Conservation (phyloP, 164 flowering plant species). For the Tinospora cordifolia region DNA sequence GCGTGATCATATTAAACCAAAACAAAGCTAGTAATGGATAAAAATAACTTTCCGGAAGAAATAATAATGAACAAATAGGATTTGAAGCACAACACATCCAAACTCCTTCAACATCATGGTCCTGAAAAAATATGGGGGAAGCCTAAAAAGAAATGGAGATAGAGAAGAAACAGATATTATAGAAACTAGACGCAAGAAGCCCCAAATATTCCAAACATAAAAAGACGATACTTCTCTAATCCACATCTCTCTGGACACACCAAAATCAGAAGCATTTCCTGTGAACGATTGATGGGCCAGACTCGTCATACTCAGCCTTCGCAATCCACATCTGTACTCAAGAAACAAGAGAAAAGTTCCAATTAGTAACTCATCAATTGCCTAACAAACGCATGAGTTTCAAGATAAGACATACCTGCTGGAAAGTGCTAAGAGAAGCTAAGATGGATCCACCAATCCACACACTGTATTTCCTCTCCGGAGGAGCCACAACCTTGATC, state of each 20-base stretch:
- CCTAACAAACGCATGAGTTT: not conserved
- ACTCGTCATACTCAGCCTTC: conserved; percentile 34
- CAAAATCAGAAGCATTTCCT: conserved; percentile 33
- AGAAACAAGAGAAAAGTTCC: not conserved
- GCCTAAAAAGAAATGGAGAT: conserved; percentile 5
- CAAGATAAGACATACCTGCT: conserved; percentile 20
- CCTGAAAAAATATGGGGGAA: conserved; percentile 6
- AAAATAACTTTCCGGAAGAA: conserved; percentile 13
- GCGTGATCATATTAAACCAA: conserved; percentile 10
- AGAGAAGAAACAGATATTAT: not conserved
- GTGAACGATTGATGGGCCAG: conserved; percentile 38
- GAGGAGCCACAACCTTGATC: conserved; percentile 39
- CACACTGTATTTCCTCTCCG: conserved; percentile 38
- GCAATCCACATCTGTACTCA: conserved; percentile 37
- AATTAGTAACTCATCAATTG: not conserved
- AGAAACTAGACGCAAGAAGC: conserved; percentile 6
- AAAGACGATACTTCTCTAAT: not conserved
- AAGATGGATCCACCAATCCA: conserved; percentile 40
- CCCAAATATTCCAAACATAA: not conserved
- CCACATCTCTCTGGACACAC: not conserved
- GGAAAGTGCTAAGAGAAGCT: conserved; percentile 39
- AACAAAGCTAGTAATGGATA: conserved; percentile 7
- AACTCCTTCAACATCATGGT: conserved; percentile 7
- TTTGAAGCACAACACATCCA: not conserved
- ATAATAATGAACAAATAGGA: conserved; percentile 15